Evolutionary conservation across 2,329 filamentous ascomycete genomes (phyloP), one percentile per base, ranked within the genome.

Genomic region (Colletotrichum sp.): DNA sequence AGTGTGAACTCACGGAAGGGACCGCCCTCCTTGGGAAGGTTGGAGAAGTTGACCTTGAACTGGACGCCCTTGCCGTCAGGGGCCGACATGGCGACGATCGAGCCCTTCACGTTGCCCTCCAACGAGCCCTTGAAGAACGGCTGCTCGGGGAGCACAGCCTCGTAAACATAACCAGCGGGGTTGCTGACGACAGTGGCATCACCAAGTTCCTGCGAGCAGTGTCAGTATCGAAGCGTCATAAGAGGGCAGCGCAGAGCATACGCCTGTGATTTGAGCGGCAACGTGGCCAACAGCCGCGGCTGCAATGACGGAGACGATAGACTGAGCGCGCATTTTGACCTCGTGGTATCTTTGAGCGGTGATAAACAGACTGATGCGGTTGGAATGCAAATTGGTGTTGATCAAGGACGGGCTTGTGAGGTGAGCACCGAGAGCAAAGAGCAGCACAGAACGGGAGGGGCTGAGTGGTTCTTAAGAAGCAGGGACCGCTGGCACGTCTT

Each of bases 161-260:
- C 83, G 83, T 91, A 93, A 36, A 84, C 80, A 33, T 85, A 82
- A 38, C 87, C 87, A 6, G 81, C 72, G 3, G 91, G 89, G 83
- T 94, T 94, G 82, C 88, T 84, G 18, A 79, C 82, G 54, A 87
- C 80, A 12, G 85, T 81, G 58, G 92, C 91, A 77, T 90, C 85
- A 66, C 84, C 85, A 18, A 86, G 81, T 69, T 82, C 47, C 83
- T 85, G 69, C 69, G 7, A 29, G 16, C 31, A 59, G 7, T 34
- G 54, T 72, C 15, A 70, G 61, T 38, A 63, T 24, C 12, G 29
- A 13, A 5, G 21, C 15, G 13, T 2, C 24, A n/a, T 3, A 15
- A 18, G 6, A 34, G 34, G 18, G 4, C 6, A 59, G 33, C 7
- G 51, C 66, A 31, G 8, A 21, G 11, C 76, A 33, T 76, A 77